Base-by-base conservation (phyloP, 2,329 filamentous ascomycete species). In the Fusarium agapanthi region DNA sequence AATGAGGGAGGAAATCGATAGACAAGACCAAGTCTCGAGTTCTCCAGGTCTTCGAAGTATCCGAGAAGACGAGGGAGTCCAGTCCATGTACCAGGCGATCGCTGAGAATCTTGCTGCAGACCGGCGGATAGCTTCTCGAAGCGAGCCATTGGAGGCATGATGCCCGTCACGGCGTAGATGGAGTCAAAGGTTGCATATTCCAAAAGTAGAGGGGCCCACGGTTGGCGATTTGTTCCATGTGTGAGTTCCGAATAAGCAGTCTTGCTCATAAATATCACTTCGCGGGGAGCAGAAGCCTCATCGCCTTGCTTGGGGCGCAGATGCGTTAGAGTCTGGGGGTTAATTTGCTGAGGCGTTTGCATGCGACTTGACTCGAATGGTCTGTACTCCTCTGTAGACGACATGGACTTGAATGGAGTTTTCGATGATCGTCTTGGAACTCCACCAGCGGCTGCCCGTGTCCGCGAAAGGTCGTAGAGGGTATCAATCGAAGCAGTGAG, bases 401-500 rank as follows among this genome's bases (percentile, higher is more conserved):
- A 74, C 22, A 79, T 74, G 0, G 82, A 77, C 59, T 84, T 86
- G 50, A 81, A 80, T 0, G 80, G 59, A 3, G 77, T 65, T 77
- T 83, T 76, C 71, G 79, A 69, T 65, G 76, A 50, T 70, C 79
- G 56, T 58, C 76, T 65, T 5, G 81, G 78, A 16, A 81, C 75
- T 6, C 82, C 80, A 3, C 81, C 83, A 2, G 86, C 86, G 2
- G 86, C 86, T 3, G 87, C 85, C 26, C 92, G 86, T 20, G 91
- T 92, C 55, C 90, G 85, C 1, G 92, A 94, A 20, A 95, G 84
- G 77, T 95, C 92, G 79, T 93, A 95, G 3, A 95, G 86, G 0
- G 91, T 94, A 80, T 95, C 93, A 79, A 95, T 94, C 5, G 92
- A 94, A 11, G 89, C 89, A 22, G 92, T 95, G 71, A 95, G 84